Evolutionary conservation across 2,329 filamentous ascomycete species (phyloP).

Genomic region (Ophiostoma sp.): DNA sequence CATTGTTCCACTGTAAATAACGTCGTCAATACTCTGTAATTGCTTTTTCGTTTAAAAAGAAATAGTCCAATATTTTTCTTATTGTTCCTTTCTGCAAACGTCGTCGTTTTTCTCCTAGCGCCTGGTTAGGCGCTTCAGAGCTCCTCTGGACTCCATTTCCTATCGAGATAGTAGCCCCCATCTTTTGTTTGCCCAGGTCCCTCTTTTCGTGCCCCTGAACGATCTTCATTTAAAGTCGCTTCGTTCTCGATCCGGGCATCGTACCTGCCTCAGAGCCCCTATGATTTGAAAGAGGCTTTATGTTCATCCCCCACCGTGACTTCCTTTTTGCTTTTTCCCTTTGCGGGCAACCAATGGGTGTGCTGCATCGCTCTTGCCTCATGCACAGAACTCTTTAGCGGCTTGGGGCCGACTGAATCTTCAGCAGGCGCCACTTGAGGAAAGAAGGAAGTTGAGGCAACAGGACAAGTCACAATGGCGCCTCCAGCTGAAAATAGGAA

Average conservation of each 20-base stretch:
- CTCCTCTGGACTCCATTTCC: background rate
- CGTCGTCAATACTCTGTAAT: background rate
- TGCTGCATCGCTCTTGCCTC: background rate
- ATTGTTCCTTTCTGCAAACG: background rate
- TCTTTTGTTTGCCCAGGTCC: background rate
- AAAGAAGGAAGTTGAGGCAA: background rate
- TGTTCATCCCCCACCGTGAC: background rate
- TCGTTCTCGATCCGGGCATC: background rate
- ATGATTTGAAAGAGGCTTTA: background rate
- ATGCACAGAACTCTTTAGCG: background rate
- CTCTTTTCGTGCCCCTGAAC: constrained; percentile 15
- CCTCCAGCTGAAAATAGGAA: background rate
- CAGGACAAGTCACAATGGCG: background rate
- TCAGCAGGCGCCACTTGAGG: background rate
- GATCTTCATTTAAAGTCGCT: background rate
- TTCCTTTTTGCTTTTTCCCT: background rate
- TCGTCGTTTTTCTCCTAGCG: background rate
- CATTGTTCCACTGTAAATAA: background rate
- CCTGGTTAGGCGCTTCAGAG: background rate
- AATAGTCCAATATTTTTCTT: background rate
- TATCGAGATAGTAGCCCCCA: background rate
- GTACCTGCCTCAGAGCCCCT: background rate
- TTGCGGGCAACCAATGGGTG: background rate
- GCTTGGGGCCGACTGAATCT: background rate
- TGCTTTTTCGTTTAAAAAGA: background rate